These are phyloP conservation scores for Podospora pseudoanserina DNA, from an alignment of 495 filamentous ascomycete species.

Conservation along the genomic window DNA sequence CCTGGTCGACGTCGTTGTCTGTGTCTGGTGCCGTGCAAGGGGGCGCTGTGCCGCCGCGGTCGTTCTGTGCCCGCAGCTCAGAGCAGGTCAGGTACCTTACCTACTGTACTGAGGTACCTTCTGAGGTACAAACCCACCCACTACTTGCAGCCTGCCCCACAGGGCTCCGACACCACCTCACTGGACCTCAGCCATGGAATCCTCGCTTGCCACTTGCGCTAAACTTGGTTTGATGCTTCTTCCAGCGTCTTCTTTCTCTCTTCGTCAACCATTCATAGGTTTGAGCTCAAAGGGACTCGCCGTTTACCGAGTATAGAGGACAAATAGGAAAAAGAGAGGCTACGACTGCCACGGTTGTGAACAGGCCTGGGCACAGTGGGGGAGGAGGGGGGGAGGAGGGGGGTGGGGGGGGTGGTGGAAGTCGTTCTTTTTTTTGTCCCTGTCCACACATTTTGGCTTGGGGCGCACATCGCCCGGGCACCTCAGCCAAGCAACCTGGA, in stretches of 20 bases:
- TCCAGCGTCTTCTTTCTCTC: background rate
- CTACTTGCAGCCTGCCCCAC: background rate
- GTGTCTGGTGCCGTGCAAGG: slow-evolving; percentile 34
- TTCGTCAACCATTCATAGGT: background rate
- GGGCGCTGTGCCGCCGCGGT: slow-evolving; percentile 25
- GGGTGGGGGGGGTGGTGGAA: too few species aligned
- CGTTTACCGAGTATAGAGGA: too few species aligned
- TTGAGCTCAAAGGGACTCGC: background rate
- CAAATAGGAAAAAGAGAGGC: too few species aligned
- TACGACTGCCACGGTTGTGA: too few species aligned
- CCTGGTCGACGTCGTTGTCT: slow-evolving; percentile 38
- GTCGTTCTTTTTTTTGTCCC: too few species aligned
- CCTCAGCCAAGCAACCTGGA: too few species aligned
- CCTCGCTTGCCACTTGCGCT: slow-evolving; percentile 9
- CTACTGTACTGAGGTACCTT: slow-evolving; percentile 8
- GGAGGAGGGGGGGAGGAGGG: too few species aligned
- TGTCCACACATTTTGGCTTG: background rate
- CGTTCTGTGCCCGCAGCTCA: slow-evolving; percentile 4
- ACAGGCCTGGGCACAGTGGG: too few species aligned
- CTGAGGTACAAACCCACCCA: too few species aligned
- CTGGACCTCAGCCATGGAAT: background rate
- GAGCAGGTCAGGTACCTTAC: background rate
- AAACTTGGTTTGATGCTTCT: too few species aligned
- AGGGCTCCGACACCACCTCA: background rate
- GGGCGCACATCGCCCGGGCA: background rate